Evolutionary conservation across 2,329 filamentous ascomycete species (phyloP).

Genomic region (Exophiala oligosperma): DNA sequence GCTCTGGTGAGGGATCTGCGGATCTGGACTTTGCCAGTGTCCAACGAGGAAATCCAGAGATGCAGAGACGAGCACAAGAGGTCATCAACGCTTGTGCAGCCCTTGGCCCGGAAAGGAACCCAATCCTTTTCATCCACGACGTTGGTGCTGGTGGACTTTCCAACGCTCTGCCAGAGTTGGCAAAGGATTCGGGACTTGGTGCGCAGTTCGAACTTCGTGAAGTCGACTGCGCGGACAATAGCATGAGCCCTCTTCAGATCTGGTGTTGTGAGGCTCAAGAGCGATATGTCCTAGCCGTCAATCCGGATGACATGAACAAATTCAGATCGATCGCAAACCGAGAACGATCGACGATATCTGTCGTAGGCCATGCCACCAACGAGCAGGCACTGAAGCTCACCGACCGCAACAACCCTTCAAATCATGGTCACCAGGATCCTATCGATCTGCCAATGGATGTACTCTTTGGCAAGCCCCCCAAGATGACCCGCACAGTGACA

Average conservation of each 20-base stretch:
- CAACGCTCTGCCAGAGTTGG: slow-evolving; percentile 81
- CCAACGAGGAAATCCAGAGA: slow-evolving; percentile 94
- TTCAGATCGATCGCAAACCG: slow-evolving; percentile 70
- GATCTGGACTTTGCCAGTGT: slow-evolving; percentile 97
- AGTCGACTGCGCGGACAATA: slow-evolving; percentile 82
- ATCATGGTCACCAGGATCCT: slow-evolving; percentile 62
- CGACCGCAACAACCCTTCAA: slow-evolving; percentile 67
- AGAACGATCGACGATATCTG: slow-evolving; percentile 89
- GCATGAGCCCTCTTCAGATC: slow-evolving; percentile 94
- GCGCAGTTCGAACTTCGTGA: slow-evolving; percentile 94
- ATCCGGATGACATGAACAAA: slow-evolving; percentile 72
- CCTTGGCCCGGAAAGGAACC: slow-evolving; percentile 72
- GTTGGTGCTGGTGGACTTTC: slow-evolving; percentile 90
- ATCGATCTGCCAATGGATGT: slow-evolving; percentile 89
- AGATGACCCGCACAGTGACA: slow-evolving; percentile 72
- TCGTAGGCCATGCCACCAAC: slow-evolving; percentile 78
- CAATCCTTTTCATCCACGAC: slow-evolving; percentile 96
- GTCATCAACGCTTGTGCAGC: slow-evolving; percentile 94
- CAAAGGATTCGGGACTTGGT: slow-evolving; percentile 87
- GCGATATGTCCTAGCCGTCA: slow-evolving; percentile 88
- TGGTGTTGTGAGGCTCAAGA: slow-evolving; percentile 99
- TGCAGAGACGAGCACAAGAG: slow-evolving; percentile 93
- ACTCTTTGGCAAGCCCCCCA: slow-evolving; percentile 84
- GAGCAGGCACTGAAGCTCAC: slow-evolving; percentile 74
- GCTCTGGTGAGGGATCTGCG: slow-evolving; percentile 82